Base-by-base conservation (phyloP, 1,284 basidiomycete species). In the Apiotrichum gracile region DNA sequence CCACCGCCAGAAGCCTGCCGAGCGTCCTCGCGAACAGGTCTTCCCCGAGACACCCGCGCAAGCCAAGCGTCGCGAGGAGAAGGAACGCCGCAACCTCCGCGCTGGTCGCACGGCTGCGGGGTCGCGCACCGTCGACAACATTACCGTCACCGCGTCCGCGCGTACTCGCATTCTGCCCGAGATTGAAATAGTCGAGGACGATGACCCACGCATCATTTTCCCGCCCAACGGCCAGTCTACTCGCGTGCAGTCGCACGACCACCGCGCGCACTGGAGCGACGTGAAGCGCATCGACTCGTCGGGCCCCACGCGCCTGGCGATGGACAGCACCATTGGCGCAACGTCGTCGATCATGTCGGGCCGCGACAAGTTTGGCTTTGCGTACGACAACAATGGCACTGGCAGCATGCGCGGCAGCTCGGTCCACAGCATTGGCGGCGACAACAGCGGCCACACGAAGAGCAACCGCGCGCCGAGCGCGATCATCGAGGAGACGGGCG, bases 1-100 rank as follows among this genome's bases (percentile, higher is more conserved):
- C 21, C 19, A 19, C 9, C 31, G 29, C 6, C 57, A 55, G 8
- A 63, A 66, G 52, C 70, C 69, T 0, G 57, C 57, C n/a, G 63
- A 67, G 49, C 55, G 65, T 13, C 64, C 69, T 5, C 54, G 70
- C 26, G 69, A 70, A 46, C 67, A 72, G 41, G 33, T 66, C 2
- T 73, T 67, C 54, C 70, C 69, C 34, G 72, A 74, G 49, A 74
- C 72, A 10, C 70, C 72, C 1, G 72, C 72, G 4, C 70, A 72
- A 51, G 58, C 58, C 37, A 73, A 73, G 58, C 55, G 57, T 26
- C 54, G 71, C 10, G 69, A 73, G 63, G 71, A 73, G 50, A 50
- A 64, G n/a, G 68, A 71, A 47, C 59, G 66, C 4, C 58, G 61
- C n/a, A 42, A 47, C 24, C 25, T 49, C 7, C 55, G 48, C 10